phyloP scores from a whole-genome alignment of 805 yeast species.

The Sugiyamaella qingdaonensis region DNA sequence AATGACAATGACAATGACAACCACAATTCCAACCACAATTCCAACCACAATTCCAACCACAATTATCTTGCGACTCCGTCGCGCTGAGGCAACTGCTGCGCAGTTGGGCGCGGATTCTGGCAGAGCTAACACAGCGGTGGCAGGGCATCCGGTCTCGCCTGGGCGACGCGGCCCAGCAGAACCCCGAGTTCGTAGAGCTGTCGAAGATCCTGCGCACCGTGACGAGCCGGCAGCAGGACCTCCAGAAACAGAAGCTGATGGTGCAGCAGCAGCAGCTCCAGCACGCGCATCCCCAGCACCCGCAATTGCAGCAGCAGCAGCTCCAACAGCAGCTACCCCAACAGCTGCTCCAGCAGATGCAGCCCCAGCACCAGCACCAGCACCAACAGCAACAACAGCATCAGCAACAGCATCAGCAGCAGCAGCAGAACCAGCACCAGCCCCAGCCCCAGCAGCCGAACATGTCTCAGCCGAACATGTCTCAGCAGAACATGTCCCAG shows the following conservation, averaged over 20 bases:
- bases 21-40: no score
- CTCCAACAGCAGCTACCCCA: constrained; percentile 20
- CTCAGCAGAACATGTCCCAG: no score
- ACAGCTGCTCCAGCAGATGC: constrained; percentile 21
- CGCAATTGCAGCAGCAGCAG: constrained; percentile 20
- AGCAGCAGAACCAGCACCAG: constrained; percentile 4
- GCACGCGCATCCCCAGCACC: constrained; percentile 19
- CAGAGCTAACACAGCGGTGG: constrained; percentile 44
- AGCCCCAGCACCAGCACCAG: constrained; percentile 19
- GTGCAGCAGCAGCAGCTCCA: constrained; percentile 25
- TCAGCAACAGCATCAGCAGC: constrained; percentile 16
- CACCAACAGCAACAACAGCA: constrained; percentile 20
- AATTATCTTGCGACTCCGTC: no score
- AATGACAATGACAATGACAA: no score
- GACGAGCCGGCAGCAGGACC: constrained; percentile 37
- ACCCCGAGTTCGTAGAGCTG: constrained; percentile 56
- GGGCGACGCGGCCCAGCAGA: constrained; percentile 48
- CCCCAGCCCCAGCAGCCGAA: constrained; percentile 12
- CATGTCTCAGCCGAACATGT: no score
- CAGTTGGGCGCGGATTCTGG: no score
- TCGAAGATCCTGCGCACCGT: constrained; percentile 46
- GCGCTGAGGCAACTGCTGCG: no score
- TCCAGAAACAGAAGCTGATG: constrained; percentile 28
- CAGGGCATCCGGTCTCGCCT: constrained; percentile 47
- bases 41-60: no score